A percentile compares a stretch with the other conserved stretches of the same genome.
phyloP scores from a whole-genome alignment of 495 filamentous ascomycete species.

The Trichoderma erinaceum region DNA sequence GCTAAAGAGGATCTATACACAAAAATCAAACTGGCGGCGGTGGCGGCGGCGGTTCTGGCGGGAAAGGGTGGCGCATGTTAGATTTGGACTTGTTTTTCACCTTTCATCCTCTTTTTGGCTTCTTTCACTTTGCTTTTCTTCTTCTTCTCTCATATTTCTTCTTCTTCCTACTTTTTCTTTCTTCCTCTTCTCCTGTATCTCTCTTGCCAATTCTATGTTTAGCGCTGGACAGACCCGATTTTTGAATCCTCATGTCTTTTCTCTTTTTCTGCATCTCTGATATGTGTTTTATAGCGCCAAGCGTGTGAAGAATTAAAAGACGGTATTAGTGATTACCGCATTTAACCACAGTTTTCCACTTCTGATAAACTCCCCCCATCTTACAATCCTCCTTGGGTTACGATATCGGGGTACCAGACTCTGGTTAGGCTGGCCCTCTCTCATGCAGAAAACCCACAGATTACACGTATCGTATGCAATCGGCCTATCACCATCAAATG shows the following conservation, averaged over 20 bases:
- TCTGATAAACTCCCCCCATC: no score
- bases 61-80: constrained; percentile 6
- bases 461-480: background rate
- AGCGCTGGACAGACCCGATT: background rate
- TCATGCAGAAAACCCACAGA: background rate
- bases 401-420: background rate
- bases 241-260: no score
- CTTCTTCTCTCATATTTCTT: background rate
- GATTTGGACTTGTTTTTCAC: background rate
- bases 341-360: no score
- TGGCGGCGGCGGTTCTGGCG: background rate
- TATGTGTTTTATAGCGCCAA: no score
- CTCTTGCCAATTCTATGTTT: background rate
- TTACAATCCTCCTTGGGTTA: no score
- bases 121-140: background rate
- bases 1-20: background rate
- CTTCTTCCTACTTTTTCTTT: background rate
- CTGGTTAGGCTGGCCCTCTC: constrained; percentile 4
- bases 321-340: no score
- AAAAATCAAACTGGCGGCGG: no score
- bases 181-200: background rate
- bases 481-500: background rate
- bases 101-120: background rate
- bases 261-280: no score
- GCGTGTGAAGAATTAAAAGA: no score